These are phyloP conservation scores for Cyclotella atomus DNA, from an alignment of 108 stramenopile species.

Conservation along the genomic window DNA sequence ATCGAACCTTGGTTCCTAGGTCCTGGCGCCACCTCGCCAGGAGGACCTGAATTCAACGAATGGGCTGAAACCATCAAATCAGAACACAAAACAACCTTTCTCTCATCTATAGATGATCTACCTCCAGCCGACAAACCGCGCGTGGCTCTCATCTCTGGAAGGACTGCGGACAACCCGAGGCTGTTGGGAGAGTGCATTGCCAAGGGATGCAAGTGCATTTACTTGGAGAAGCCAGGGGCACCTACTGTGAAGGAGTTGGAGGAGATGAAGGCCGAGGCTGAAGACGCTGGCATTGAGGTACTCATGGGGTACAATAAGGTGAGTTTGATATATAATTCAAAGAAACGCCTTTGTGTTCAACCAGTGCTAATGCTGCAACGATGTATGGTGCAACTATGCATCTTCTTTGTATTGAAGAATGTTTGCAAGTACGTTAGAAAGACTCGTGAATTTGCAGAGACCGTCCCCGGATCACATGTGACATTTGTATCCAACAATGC, in stretches of 20 bases:
- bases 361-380: no score
- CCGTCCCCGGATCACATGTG: conserved; percentile 73
- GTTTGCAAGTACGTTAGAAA: conserved; percentile 92
- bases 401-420: conserved; percentile 63
- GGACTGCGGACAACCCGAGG: conserved; percentile 90
- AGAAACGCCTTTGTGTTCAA: no score
- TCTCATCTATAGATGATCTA: conserved; percentile 61
- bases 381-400: background rate
- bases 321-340: no score
- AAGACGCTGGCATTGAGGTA: conserved; percentile 79
- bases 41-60: conserved; percentile 76
- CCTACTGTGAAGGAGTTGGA: conserved; percentile 85
- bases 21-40: conserved; percentile 66
- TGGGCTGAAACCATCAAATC: conserved; percentile 61
- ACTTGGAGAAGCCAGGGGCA: conserved; percentile 93
- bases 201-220: conserved; percentile 71
- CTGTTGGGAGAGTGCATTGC: conserved; percentile 85
- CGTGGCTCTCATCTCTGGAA: conserved; percentile 82
- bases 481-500: conserved; percentile 93
- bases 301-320: conserved; percentile 93
- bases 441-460: conserved; percentile 83
- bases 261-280: conserved; percentile 72
- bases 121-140: conserved; percentile 72
- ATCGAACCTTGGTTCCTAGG: conserved; percentile 92
- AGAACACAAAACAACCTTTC: conserved; percentile 68